Base-by-base conservation (phyloP, 805 yeast species). In the Candida dajiaensis region DNA sequence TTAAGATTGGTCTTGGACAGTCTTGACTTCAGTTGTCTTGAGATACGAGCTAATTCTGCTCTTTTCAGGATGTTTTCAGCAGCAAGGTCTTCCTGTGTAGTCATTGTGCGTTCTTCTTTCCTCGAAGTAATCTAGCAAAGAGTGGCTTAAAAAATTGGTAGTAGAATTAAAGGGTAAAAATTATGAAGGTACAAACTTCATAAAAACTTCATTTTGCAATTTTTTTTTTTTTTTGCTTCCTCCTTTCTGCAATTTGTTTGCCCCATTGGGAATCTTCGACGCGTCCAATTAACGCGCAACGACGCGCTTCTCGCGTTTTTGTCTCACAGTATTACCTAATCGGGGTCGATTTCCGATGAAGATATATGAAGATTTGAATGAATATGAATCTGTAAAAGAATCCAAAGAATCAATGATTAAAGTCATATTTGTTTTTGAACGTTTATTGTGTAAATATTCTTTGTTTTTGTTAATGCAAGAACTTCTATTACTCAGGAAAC, bases 41-140 rank as follows among this genome's bases (percentile, higher is more conserved):
- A 69, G 44, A 72, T 66, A 47, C 74, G 64, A 6, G 76, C 73
- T 7, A 72, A 62, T 50, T 72, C 76, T 4, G 73, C 77, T 43
- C 76, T 61, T 49, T 71, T 71, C 38, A 72, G 58, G 40, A 72
- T 71, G 50, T 66, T 68, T 46, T 70, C 72, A 21, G 75, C 74
- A 15, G 72, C 71, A 18, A 62, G 55, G 44, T 72, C 72, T 48
- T 72, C 76, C 12, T 51, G 48, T 3, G 54, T 42, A 8, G 56
- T 43, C 52, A 51, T 54, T 11, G 33, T 25, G 21, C 4, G 6
- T 3, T 28, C 8, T 12, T 15, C 20, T 19, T 38, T 26, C 20
- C 23, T 21, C 25, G 13, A n/a, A 4, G 31, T 28, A 28, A 8
- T 28, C 20, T 33, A 18, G 36, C 20, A 33, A 33, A 33, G 33